Evolutionary conservation across 345 rosid species (phyloP).

Genomic region (Eucalyptus viminalis): DNA sequence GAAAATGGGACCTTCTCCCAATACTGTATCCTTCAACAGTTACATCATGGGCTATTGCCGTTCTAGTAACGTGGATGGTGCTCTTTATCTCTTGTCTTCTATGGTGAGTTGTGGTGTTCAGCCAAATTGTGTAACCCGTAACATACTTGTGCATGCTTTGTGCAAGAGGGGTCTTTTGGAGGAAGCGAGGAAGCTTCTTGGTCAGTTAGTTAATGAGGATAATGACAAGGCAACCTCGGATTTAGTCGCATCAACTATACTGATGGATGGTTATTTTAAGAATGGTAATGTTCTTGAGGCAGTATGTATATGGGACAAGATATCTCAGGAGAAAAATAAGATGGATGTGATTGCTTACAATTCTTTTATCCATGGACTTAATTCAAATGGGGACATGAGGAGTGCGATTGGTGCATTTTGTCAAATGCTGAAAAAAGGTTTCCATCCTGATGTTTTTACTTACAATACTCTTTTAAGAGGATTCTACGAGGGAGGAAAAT

Average conservation of each 20-base stretch:
- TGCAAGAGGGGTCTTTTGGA: slow-evolving; percentile 47
- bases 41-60: slow-evolving; percentile 51
- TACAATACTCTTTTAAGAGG: slow-evolving; percentile 55
- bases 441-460: slow-evolving; percentile 44
- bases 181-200: slow-evolving; percentile 34
- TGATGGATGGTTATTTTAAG: slow-evolving; percentile 64
- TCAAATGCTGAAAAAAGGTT: slow-evolving; percentile 62
- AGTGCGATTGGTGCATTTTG: slow-evolving; percentile 35
- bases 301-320: slow-evolving; percentile 30
- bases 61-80: slow-evolving; percentile 36
- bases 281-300: slow-evolving; percentile 39
- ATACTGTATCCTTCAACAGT: slow-evolving; percentile 48
- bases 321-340: slow-evolving; percentile 9
- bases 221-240: slow-evolving; percentile 16
- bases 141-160: slow-evolving; percentile 49
- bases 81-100: slow-evolving; percentile 31
- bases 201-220: slow-evolving; percentile 21
- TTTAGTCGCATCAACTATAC: slow-evolving; percentile 44
- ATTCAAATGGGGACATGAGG: slow-evolving; percentile 16
- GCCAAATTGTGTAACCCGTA: slow-evolving; percentile 55
- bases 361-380: slow-evolving; percentile 57
- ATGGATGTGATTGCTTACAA: slow-evolving; percentile 44
- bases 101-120: slow-evolving; percentile 36
- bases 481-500: slow-evolving; percentile 45
- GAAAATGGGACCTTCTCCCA: slow-evolving; percentile 58